These are phyloP conservation scores for Russula sp. DNA, from an alignment of 768 basidiomycete species.

Conservation along the genomic window DNA sequence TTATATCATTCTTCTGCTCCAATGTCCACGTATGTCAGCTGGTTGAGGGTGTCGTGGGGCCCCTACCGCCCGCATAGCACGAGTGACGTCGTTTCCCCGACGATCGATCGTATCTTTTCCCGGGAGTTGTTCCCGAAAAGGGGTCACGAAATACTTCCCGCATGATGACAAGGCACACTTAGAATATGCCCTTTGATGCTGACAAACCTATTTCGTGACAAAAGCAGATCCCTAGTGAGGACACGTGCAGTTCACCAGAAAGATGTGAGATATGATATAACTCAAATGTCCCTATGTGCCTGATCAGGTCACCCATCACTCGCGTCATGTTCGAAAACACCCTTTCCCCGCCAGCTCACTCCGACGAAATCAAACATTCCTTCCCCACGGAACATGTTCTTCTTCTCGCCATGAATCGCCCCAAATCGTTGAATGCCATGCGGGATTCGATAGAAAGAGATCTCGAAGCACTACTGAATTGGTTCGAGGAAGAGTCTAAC, in stretches of 20 bases:
- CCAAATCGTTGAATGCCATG: constrained; percentile 68
- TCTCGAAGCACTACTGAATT: constrained; percentile 43
- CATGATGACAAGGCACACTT: background rate
- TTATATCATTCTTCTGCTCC: background rate
- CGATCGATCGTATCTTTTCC: constrained; percentile 9
- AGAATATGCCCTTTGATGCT: too few species aligned
- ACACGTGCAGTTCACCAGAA: background rate
- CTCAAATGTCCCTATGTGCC: background rate
- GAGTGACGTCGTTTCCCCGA: constrained; percentile 12
- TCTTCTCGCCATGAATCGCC: constrained; percentile 59
- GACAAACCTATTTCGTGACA: too few species aligned
- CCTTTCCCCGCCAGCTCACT: constrained; percentile 29
- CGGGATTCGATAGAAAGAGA: constrained; percentile 51
- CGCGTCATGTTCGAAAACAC: background rate
- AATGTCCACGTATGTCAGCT: background rate
- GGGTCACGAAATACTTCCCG: background rate
- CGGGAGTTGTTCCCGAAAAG: constrained; percentile 4
- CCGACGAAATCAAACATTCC: constrained; percentile 34
- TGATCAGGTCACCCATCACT: constrained; percentile 7
- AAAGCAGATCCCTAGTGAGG: too few species aligned
- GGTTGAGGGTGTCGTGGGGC: background rate
- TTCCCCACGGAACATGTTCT: constrained; percentile 49
- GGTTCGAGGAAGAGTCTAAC: background rate
- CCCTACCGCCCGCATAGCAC: background rate
- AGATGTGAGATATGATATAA: constrained; percentile 6